Percentiles rank a stretch among this genome's conserved stretches.
These are phyloP conservation scores for Endocladia muricata DNA, from an alignment of 31 red algal species.

Conservation along the genomic window DNA sequence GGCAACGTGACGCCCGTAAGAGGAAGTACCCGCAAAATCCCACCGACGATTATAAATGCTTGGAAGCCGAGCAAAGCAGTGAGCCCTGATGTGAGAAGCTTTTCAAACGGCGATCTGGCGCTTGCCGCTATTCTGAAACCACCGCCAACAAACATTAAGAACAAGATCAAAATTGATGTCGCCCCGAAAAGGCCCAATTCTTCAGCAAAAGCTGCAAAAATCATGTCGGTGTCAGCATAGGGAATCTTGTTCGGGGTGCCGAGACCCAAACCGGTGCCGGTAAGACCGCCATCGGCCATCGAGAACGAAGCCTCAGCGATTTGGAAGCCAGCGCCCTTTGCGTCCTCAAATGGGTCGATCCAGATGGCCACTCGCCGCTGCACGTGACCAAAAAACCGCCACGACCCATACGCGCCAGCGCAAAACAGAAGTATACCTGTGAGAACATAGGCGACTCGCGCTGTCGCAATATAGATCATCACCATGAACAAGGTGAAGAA, in stretches of 20 bases:
- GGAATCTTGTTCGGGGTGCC: constrained; percentile 13
- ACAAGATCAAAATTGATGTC: constrained; percentile 1
- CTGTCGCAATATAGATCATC: too few species aligned
- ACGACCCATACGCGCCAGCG: too few species aligned
- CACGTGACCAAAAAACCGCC: background rate
- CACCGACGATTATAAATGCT: too few species aligned
- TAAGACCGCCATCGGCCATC: background rate
- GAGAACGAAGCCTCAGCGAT: constrained; percentile 3
- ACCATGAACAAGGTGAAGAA: too few species aligned
- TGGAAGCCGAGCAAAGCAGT: too few species aligned
- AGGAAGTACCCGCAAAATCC: too few species aligned
- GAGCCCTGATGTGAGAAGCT: too few species aligned
- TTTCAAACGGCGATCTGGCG: too few species aligned
- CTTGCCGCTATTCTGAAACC: too few species aligned
- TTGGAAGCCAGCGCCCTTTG: constrained; percentile 10
- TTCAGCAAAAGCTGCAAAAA: constrained; percentile 22
- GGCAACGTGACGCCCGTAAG: too few species aligned
- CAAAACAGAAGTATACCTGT: too few species aligned
- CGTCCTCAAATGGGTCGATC: constrained; percentile 1
- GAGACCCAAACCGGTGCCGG: constrained; percentile 15
- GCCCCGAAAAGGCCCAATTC: constrained; percentile 13
- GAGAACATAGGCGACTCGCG: too few species aligned
- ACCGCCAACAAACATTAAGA: constrained; percentile 20
- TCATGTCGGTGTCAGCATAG: constrained; percentile 11
- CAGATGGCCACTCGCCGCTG: background rate